Percentiles rank a stretch among this genome's conserved stretches.
Evolutionary conservation across 1,284 basidiomycete species (phyloP).

Genomic region (Coriolopsis trogii): DNA sequence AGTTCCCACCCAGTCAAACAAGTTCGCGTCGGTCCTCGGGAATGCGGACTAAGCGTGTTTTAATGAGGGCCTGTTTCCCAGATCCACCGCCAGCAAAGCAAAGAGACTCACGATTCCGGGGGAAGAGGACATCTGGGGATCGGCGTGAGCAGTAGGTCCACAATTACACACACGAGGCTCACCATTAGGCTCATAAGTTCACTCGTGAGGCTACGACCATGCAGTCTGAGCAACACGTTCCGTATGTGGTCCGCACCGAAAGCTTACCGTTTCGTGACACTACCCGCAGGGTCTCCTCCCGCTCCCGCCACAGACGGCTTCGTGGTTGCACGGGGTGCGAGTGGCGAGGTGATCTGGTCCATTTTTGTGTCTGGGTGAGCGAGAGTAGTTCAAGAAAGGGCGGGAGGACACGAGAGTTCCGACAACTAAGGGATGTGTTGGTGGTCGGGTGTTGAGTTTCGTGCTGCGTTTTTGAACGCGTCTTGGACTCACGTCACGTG

Average conservation of each 20-base stretch:
- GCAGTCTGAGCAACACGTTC: not conserved
- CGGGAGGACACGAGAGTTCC: not conserved
- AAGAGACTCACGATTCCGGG: slow-evolving; percentile 73
- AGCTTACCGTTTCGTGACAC: slow-evolving; percentile 76
- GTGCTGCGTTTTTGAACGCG: slow-evolving; percentile 28
- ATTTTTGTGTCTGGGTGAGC: slow-evolving; percentile 43
- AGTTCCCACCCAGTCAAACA: slow-evolving; percentile 85
- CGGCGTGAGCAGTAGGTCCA: slow-evolving; percentile 1
- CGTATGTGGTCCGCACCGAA: slow-evolving; percentile 7
- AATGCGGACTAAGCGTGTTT: slow-evolving; percentile 68
- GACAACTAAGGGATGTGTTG: slow-evolving; percentile 11
- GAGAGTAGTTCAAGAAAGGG: not conserved
- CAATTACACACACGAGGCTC: slow-evolving; percentile 28
- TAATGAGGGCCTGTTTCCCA: not conserved
- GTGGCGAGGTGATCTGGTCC: slow-evolving; percentile 74
- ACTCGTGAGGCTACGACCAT: slow-evolving; percentile 62
- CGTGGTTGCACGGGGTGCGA: slow-evolving; percentile 57
- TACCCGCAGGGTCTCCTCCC: slow-evolving; percentile 61
- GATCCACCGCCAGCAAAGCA: too few species aligned
- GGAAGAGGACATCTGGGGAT: slow-evolving; percentile 75
- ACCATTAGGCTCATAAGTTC: slow-evolving; percentile 89
- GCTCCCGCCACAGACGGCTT: slow-evolving; percentile 54
- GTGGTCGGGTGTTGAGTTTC: slow-evolving; percentile 17
- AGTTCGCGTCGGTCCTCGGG: slow-evolving; percentile 78
- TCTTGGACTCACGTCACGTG: slow-evolving; percentile 27